Base-by-base conservation (phyloP, 371 early-diverging fungal species). In the Lichtheimia corymbifera region DNA sequence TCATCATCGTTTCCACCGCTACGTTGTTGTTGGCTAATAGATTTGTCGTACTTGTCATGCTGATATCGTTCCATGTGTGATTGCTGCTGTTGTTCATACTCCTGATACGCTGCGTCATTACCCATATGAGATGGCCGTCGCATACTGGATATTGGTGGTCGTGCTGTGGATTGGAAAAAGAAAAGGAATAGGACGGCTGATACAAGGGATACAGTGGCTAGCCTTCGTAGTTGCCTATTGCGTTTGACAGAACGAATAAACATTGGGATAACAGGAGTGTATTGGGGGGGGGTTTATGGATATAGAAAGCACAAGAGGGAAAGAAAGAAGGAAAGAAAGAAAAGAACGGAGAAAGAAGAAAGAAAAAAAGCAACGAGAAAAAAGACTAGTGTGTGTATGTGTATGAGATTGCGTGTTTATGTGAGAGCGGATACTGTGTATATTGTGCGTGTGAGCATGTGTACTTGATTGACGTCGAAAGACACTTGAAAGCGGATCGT, bases 221-320 rank as follows among this genome's bases (percentile, higher is more conserved):
- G 17, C 47, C 53, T 45, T 42, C 58, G 53, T 27, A 67, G 28
- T 11, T 58, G 18, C n/a, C 67, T 25, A 15, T 67, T 59, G 3
- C 67, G 67, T 49, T 59, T 67, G 15, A 65, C 30, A 6, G 62
- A 66, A 12, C 56, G 53, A 14, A 61, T 62, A 41, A 4, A n/a
- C 24, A 28, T 53, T 53, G 50, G 28, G 40, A 20, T 30, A 27
- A 40, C 28, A 55, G 41, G 28, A 55, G 47, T 9, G 43, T 50
- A 50, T 51, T 22, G 51, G 14, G 53, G 22, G 35, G 28, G 22
- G 13, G 40, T 28, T 58, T 22, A 22, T 22, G 22, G 22, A 30
- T 17, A 44, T 13, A 15, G 22, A 22, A 22, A 22, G 22, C 22
- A 53, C 9, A 61, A 30, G 44, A 51, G 43, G 28, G 43, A 50